Percentiles rank a stretch among this genome's conserved stretches.
phyloP scores from a whole-genome alignment of 139 green algal genomes.

The Coelastrella sp. region DNA sequence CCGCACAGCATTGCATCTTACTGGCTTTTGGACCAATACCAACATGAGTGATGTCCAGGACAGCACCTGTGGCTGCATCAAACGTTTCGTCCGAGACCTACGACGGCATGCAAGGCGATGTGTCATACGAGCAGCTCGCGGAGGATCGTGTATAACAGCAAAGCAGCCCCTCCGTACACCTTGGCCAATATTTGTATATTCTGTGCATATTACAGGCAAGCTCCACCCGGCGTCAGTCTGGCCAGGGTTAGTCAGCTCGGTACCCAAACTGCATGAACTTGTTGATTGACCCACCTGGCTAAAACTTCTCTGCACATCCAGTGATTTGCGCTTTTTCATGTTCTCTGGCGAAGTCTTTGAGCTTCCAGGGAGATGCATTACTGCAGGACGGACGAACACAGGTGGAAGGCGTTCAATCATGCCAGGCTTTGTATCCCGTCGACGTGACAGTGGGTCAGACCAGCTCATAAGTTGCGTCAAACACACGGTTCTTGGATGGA shows the following conservation, averaged over 20 bases:
- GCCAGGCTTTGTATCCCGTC: too few relatives aligned
- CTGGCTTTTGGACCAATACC: not conserved
- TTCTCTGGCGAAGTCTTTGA: too few relatives aligned
- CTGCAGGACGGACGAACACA: not conserved
- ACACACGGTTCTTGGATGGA: not conserved
- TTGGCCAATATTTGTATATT: too few relatives aligned
- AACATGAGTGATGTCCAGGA: not conserved
- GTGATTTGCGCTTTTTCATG: not conserved
- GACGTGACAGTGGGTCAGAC: too few relatives aligned
- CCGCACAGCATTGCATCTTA: not conserved
- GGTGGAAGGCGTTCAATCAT: too few relatives aligned
- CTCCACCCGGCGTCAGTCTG: not conserved
- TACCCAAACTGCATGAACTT: too few relatives aligned
- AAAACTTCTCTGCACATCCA: not conserved
- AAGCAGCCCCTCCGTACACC: too few relatives aligned
- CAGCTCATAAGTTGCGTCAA: not conserved
- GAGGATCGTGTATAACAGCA: too few relatives aligned
- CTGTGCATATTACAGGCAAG: too few relatives aligned
- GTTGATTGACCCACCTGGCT: conserved; percentile 4
- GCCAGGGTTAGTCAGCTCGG: not conserved
- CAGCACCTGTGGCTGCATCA: not conserved
- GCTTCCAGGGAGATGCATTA: too few relatives aligned
- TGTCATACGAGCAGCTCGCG: too few relatives aligned
- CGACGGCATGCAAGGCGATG: too few relatives aligned
- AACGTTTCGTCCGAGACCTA: not conserved